Evolutionary conservation across 352 stramenopile genomes (phyloP), one percentile per base, ranked within the genome.

Genomic region (Phytopythium chamaehyphon): DNA sequence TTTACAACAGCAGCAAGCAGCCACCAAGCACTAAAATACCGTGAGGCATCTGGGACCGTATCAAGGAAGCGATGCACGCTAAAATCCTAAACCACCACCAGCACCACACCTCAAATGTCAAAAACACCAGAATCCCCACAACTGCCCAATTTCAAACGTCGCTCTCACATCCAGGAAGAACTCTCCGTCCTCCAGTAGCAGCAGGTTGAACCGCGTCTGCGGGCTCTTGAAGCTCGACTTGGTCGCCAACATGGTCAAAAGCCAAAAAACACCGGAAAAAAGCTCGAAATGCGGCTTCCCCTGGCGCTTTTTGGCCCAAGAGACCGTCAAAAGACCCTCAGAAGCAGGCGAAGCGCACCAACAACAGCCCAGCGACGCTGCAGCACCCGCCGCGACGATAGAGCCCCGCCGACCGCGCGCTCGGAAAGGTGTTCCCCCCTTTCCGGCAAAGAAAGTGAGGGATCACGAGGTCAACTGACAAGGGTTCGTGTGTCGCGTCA

Each of bases 141-240:
- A n/a, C n/a, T n/a, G n/a, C 9, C 28, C 28, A 10, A 33, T 9
- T 10, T 33, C 28, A 33, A 33, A 33, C 28, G 5, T 9, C 5
- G 28, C 28, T 33, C 68, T 42, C 72, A 94, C 88, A 83, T 96
- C 88, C 23, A 98, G 86, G 61, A 97, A 97, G 61, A 92, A 96
- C 74, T 98, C 93, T 51, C 90, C 92, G 56, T 98, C 90, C 66
- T 98, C 93, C 5, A 98, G 74, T 40, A 96, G 66, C 52, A 98
- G 66, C 59, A 98, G 74, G 68, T 96, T 96, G 71, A 98, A 98
- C 51, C 93, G 83, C 61, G 74, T 80, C 60, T 83, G 76, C 26
- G 59, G 66, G 56, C 71, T 72, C 59, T 79, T 79, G 52, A 59
- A 69, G 51, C 66, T 51, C 39, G 65, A 64, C 43, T 69, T 71